Percentiles rank a stretch among this genome's conserved stretches.
These are phyloP conservation scores for Umbelopsis sp. DNA, from an alignment of 371 early-diverging fungal species.

Conservation along the genomic window DNA sequence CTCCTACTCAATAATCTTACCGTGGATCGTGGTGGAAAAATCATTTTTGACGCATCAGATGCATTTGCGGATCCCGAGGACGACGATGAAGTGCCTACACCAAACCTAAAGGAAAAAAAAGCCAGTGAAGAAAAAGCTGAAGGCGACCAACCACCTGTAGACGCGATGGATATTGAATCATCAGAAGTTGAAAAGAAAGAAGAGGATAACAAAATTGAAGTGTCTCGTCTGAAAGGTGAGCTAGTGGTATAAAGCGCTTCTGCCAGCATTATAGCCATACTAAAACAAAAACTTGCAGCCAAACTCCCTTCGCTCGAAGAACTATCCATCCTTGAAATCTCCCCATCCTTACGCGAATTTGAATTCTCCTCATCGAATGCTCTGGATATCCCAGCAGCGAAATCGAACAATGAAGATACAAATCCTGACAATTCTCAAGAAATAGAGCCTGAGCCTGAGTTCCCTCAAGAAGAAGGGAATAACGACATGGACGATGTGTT, in stretches of 20 bases:
- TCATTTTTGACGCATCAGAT: constrained; percentile 95
- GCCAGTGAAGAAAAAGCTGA: constrained; percentile 15
- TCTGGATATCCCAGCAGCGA: constrained; percentile 41
- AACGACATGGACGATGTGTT: constrained; percentile 25
- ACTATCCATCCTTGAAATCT: constrained; percentile 58
- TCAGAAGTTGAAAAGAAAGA: constrained; percentile 17
- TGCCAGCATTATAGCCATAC: not conserved
- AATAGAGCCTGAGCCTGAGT: constrained; percentile 3
- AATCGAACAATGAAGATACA: constrained; percentile 30
- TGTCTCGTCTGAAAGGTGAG: constrained; percentile 32
- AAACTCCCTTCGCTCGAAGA: constrained; percentile 51
- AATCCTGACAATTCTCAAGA: constrained; percentile 27
- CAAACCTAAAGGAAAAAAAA: constrained; percentile 13
- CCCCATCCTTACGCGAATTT: constrained; percentile 69
- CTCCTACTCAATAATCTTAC: constrained; percentile 86
- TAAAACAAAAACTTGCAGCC: constrained; percentile 35
- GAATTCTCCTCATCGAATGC: constrained; percentile 56
- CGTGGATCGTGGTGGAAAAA: constrained; percentile 80
- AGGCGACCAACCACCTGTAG: not conserved
- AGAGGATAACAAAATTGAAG: constrained; percentile 26
- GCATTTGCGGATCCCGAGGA: constrained; percentile 49
- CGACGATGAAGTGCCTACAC: constrained; percentile 19
- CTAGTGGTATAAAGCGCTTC: too few species aligned
- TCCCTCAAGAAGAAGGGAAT: constrained; percentile 15
- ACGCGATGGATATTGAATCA: constrained; percentile 27